phyloP scores from a whole-genome alignment of 2,329 filamentous ascomycete genomes.

The Fusarium nanum region DNA sequence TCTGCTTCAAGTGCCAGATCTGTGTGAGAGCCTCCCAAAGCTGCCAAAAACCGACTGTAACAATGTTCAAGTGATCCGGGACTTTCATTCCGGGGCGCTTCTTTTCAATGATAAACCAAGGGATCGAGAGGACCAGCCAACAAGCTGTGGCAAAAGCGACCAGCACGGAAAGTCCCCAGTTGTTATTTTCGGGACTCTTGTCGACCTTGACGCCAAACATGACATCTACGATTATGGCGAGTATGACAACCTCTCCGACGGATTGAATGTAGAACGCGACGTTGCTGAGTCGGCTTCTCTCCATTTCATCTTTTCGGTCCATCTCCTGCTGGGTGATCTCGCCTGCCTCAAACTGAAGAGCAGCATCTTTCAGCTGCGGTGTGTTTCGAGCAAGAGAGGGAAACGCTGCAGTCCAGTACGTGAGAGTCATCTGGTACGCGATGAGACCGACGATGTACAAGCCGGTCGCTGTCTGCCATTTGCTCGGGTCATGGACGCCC shows the following conservation, averaged over 20 bases:
- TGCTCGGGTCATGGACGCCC: slow-evolving; percentile 68
- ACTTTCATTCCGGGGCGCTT: slow-evolving; percentile 66
- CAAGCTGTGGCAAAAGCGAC: slow-evolving; percentile 73
- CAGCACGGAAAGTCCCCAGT: slow-evolving; percentile 73
- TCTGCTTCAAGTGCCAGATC: slow-evolving; percentile 74
- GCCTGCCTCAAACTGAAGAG: slow-evolving; percentile 51
- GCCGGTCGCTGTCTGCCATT: slow-evolving; percentile 70
- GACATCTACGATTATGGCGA: slow-evolving; percentile 73
- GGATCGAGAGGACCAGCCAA: slow-evolving; percentile 72
- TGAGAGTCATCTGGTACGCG: slow-evolving; percentile 73
- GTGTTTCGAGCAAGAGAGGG: slow-evolving; percentile 55
- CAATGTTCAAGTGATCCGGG: slow-evolving; percentile 56
- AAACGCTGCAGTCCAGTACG: slow-evolving; percentile 74
- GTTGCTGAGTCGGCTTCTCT: slow-evolving; percentile 72
- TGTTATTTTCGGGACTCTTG: slow-evolving; percentile 69
- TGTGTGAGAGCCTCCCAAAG: slow-evolving; percentile 67
- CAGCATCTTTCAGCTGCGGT: slow-evolving; percentile 49
- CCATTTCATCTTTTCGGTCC: slow-evolving; percentile 69
- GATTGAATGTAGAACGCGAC: slow-evolving; percentile 73
- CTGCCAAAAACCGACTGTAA: slow-evolving; percentile 72
- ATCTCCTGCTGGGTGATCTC: slow-evolving; percentile 69
- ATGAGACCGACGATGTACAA: slow-evolving; percentile 76
- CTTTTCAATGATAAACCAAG: slow-evolving; percentile 76
- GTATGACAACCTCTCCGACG: slow-evolving; percentile 69
- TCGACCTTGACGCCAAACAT: slow-evolving; percentile 71